Conservation (phyloP, 805 yeast species). For the Barnettozyma siamensis region DNA sequence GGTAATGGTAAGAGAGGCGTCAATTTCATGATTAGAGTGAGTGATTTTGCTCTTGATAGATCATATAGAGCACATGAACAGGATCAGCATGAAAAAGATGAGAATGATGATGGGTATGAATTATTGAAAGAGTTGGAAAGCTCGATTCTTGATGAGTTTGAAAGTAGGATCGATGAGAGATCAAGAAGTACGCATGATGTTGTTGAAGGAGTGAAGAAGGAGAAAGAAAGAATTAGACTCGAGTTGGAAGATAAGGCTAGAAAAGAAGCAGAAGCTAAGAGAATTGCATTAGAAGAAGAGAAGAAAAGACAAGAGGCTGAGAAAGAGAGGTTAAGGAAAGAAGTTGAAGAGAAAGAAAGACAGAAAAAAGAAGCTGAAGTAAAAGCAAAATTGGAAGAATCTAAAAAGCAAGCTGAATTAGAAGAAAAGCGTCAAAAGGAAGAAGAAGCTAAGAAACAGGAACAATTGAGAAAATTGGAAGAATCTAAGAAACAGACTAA, state of each 20-base stretch:
- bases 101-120: neutral
- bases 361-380: slow-evolving; percentile 13
- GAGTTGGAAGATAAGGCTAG: slow-evolving; percentile 10
- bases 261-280: slow-evolving; percentile 8
- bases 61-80: neutral
- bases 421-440: slow-evolving; percentile 10
- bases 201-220: slow-evolving; percentile 14
- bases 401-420: slow-evolving; percentile 13
- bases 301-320: slow-evolving; percentile 8
- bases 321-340: slow-evolving; percentile 14
- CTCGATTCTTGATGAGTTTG: neutral
- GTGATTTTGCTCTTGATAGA: neutral
- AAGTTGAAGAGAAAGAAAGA: slow-evolving; percentile 11
- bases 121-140: slow-evolving; percentile 14
- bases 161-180: slow-evolving; percentile 4
- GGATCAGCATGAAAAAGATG: neutral
- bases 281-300: slow-evolving; percentile 15
- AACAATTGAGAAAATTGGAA: slow-evolving; percentile 1
- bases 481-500: slow-evolving; percentile 17
- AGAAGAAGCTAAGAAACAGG: slow-evolving; percentile 14
- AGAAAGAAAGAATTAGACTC: slow-evolving; percentile 10
- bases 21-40: neutral
- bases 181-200: slow-evolving; percentile 17
- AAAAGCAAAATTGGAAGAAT: slow-evolving; percentile 22
- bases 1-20: neutral